These are phyloP conservation scores for Diaporthe longicolla DNA, from an alignment of 2,329 filamentous ascomycete species.

Conservation along the genomic window DNA sequence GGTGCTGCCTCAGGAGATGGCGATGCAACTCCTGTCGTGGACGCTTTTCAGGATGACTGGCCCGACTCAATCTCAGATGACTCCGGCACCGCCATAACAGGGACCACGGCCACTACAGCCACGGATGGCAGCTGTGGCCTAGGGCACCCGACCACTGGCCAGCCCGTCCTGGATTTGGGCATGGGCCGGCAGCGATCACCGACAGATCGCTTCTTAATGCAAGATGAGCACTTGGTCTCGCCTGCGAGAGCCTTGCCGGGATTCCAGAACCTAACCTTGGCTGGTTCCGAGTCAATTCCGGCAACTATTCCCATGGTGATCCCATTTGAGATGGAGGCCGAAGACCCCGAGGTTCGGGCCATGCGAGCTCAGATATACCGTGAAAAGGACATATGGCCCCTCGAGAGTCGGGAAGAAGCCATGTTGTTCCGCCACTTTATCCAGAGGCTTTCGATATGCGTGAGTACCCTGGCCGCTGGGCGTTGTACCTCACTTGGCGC, in stretches of 20 bases:
- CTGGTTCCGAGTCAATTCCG: constrained; percentile 30
- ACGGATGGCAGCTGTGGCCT: constrained; percentile 29
- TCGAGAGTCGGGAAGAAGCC: constrained; percentile 48
- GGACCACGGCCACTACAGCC: constrained; percentile 24
- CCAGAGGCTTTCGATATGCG: constrained; percentile 54
- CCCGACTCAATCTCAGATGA: constrained; percentile 38
- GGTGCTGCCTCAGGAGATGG: constrained; percentile 38
- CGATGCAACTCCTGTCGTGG: constrained; percentile 27
- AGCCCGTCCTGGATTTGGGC: constrained; percentile 16
- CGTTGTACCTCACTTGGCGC: not conserved
- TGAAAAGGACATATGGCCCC: constrained; percentile 48
- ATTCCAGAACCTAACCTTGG: constrained; percentile 35
- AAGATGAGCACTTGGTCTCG: constrained; percentile 44
- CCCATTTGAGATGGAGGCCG: constrained; percentile 31
- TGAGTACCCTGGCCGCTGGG: constrained; percentile 42
- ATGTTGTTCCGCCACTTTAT: constrained; percentile 52
- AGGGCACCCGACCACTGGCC: constrained; percentile 28
- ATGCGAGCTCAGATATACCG: constrained; percentile 46
- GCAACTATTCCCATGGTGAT: constrained; percentile 26
- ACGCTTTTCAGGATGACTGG: constrained; percentile 41
- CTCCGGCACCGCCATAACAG: constrained; percentile 37
- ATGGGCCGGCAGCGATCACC: constrained; percentile 44
- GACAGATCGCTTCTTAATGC: constrained; percentile 49
- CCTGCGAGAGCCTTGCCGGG: constrained; percentile 31
- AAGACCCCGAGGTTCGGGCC: constrained; percentile 38